phyloP scores from a whole-genome alignment of 768 basidiomycete species.

The Panaeolus papilionaceus region DNA sequence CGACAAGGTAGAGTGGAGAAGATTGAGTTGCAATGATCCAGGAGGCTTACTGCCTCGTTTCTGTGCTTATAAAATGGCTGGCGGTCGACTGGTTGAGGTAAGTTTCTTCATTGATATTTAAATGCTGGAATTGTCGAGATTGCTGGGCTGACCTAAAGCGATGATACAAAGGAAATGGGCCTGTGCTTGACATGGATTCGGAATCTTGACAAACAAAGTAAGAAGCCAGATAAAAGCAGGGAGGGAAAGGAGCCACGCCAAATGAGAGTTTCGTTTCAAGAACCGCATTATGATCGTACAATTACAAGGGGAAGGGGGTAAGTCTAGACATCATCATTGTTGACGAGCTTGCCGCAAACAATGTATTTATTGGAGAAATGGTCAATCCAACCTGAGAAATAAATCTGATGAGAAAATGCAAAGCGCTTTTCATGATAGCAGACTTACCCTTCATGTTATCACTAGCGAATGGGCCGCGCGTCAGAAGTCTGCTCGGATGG shows the following conservation, averaged over 20 bases:
- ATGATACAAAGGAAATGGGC: neutral
- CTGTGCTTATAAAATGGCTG: conserved; percentile 51
- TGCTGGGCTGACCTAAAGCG: conserved; percentile 8
- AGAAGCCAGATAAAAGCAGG: conserved; percentile 4
- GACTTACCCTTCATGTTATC: conserved; percentile 90
- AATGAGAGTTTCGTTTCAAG: conserved; percentile 6
- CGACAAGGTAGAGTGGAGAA: conserved; percentile 64
- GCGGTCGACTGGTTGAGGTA: conserved; percentile 58
- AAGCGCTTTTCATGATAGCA: neutral
- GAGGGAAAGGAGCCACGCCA: neutral
- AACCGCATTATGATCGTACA: conserved; percentile 19
- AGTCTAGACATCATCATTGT: conserved; percentile 65
- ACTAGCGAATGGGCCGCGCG: conserved; percentile 43
- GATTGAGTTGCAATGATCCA: conserved; percentile 62
- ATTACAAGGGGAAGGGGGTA: conserved; percentile 23
- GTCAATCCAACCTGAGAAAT: conserved; percentile 81
- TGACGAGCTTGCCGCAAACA: conserved; percentile 86
- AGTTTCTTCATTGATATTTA: conserved; percentile 20
- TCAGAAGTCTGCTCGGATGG: conserved; percentile 20
- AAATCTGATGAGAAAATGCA: conserved; percentile 13
- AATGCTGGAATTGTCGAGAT: neutral
- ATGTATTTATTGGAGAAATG: conserved; percentile 95
- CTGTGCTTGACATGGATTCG: conserved; percentile 8
- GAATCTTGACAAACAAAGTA: conserved; percentile 9
- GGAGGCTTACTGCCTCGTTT: conserved; percentile 62